A percentile compares a stretch with the other conserved stretches of the same genome.
These are phyloP conservation scores for Phaffia australis DNA, from an alignment of 768 basidiomycete species.

Conservation along the genomic window DNA sequence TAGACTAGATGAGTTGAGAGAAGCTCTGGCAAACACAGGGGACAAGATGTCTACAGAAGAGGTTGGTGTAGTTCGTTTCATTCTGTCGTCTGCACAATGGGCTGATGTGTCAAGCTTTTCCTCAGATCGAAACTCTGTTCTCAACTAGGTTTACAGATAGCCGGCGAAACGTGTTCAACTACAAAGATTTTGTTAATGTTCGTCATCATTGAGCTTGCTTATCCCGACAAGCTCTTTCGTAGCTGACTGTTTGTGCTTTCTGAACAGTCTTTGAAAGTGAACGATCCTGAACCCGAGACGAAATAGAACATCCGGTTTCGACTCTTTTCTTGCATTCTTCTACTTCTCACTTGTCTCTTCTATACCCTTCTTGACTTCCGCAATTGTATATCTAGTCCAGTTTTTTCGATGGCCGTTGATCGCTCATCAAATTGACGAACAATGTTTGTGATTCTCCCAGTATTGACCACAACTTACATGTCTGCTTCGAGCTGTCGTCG, in stretches of 20 bases:
- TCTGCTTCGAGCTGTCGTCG: too few relatives aligned
- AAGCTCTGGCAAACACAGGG: constrained; percentile 12
- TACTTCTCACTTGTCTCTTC: too few relatives aligned
- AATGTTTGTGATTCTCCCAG: too few relatives aligned
- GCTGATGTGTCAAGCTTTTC: not conserved
- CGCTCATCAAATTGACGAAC: too few relatives aligned
- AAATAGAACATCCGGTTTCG: too few relatives aligned
- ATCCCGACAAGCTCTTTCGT: too few relatives aligned
- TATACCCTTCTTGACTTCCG: too few relatives aligned
- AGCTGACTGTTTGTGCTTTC: not conserved
- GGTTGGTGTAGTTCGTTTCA: not conserved
- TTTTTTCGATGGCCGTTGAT: too few relatives aligned
- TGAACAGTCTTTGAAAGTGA: constrained; percentile 21
- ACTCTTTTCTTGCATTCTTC: too few relatives aligned
- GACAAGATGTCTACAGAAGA: constrained; percentile 17
- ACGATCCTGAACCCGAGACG: constrained; percentile 16
- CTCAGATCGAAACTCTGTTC: constrained; percentile 21
- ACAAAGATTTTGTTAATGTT: constrained; percentile 15
- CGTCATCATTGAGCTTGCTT: not conserved
- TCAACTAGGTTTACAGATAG: constrained; percentile 12
- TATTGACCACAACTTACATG: too few relatives aligned
- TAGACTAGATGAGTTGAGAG: constrained; percentile 20
- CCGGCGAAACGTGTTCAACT: constrained; percentile 19
- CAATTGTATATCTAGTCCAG: too few relatives aligned
- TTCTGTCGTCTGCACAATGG: not conserved